Base-by-base conservation (phyloP, 2,329 filamentous ascomycete genomes). In the Colletotrichum costaricense region DNA sequence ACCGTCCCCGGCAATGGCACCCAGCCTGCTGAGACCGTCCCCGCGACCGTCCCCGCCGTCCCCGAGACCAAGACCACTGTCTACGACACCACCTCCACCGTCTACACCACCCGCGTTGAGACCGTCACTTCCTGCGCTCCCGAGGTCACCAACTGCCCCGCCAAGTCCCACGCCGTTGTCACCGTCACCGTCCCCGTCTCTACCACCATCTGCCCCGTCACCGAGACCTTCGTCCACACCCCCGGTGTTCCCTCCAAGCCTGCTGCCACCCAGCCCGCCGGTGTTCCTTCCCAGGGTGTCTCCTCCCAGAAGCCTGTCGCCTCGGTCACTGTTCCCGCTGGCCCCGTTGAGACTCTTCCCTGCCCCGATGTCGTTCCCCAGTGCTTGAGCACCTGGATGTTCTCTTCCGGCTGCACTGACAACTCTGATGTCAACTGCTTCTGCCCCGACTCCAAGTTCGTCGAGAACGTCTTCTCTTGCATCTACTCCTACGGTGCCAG, bases 341-440 rank as follows among this genome's bases (percentile, higher is more conserved):
- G 77, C 49, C 82, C 87, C 58, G 80, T 83, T 14, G 81, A 84
- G 80, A 86, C 87, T 46, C 84, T 88, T 55, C 85, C 87, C 71
- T 90, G 91, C 84, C 95, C 95, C 71, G 84, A 87, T 30, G 89
- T 95, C 60, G 92, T 98, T 63, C 95, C 96, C 75, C 91, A 91
- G 80, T 98, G 96, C 88, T 86, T 98, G 85, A 97, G 96, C 90
- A 97, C 95, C 79, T 98, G 95, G 94, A 85, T 97, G 79, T 89
- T 90, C 81, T 84, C 88, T 74, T 74, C 79, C 64, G 86, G 89
- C 80, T 98, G 96, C 90, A 88, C 88, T 78, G 92, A 94, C 86
- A 98, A 98, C 91, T 92, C 93, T 56, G 94, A 98, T 80, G 85
- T 88, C 73, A 84, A 85, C 76, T 98, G 96, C 91, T 98, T 94